Percentiles rank a stretch among this genome's conserved stretches.
phyloP scores from a whole-genome alignment of 202 grass and related monocot species.

The Hordeum pubiflorum region DNA sequence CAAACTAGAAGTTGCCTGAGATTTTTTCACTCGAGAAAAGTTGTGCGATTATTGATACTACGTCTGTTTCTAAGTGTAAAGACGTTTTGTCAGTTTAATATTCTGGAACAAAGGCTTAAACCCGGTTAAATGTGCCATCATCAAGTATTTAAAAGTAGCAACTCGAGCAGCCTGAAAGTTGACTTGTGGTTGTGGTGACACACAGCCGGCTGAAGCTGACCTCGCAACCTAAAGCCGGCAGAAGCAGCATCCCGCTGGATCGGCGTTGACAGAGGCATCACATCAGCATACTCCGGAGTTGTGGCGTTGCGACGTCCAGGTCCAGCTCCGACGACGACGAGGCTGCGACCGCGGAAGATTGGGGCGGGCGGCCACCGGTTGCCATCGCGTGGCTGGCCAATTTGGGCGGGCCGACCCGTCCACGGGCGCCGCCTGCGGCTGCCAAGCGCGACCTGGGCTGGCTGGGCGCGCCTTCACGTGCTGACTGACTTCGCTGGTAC shows the following conservation, averaged over 20 bases:
- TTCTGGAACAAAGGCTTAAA: too few relatives aligned
- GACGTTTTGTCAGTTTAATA: too few relatives aligned
- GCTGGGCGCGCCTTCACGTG: constrained; percentile 5
- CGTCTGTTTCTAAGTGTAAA: too few relatives aligned
- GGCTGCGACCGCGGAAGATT: not conserved
- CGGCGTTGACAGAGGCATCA: not conserved
- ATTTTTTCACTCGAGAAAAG: too few relatives aligned
- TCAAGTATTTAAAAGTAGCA: too few relatives aligned
- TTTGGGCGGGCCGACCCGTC: not conserved
- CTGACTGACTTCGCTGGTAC: constrained; percentile 3
- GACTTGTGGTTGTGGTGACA: too few relatives aligned
- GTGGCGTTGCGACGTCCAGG: not conserved
- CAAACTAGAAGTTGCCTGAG: too few relatives aligned
- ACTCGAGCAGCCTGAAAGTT: too few relatives aligned
- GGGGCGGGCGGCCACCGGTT: not conserved
- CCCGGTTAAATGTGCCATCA: too few relatives aligned
- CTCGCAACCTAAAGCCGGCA: too few relatives aligned
- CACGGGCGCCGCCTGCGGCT: not conserved
- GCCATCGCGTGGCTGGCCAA: not conserved
- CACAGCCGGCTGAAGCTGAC: too few relatives aligned
- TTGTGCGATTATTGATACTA: too few relatives aligned
- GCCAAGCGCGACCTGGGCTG: constrained; percentile 7
- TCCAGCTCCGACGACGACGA: not conserved
- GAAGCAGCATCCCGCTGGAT: not conserved
- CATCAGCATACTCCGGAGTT: not conserved